phyloP scores from a whole-genome alignment of 2,329 filamentous ascomycete genomes.

The Colletotrichum magnum region DNA sequence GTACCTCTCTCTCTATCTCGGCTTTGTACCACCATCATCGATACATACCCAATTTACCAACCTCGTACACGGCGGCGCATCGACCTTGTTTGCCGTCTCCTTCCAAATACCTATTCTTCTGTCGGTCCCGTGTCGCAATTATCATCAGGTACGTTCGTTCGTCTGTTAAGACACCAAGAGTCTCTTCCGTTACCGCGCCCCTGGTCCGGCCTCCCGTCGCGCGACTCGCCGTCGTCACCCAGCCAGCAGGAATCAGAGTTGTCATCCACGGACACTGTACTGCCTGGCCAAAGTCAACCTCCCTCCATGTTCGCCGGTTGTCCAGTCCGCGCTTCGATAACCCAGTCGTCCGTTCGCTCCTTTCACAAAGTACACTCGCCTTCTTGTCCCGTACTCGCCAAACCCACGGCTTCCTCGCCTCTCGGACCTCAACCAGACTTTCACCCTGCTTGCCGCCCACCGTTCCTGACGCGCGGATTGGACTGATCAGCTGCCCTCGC shows the following conservation, averaged over 20 bases:
- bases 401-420: slow-evolving; percentile 17
- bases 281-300: slow-evolving; percentile 31
- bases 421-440: slow-evolving; percentile 30
- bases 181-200: slow-evolving; percentile 20
- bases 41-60: slow-evolving; percentile 5
- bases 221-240: slow-evolving; percentile 27
- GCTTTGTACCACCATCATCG: slow-evolving; percentile 8
- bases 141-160: slow-evolving; percentile 28
- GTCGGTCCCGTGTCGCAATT: background rate
- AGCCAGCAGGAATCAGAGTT: slow-evolving; percentile 18
- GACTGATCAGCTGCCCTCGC: slow-evolving; percentile 22
- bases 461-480: slow-evolving; percentile 6
- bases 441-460: slow-evolving; percentile 11
- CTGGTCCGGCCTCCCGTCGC: slow-evolving; percentile 10
- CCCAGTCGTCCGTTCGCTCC: slow-evolving; percentile 23
- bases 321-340: slow-evolving; percentile 24
- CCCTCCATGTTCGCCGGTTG: slow-evolving; percentile 31
- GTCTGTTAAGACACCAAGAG: background rate
- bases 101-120: background rate
- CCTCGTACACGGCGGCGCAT: slow-evolving; percentile 9
- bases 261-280: slow-evolving; percentile 30
- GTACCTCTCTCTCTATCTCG: background rate
- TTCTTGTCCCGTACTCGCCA: slow-evolving; percentile 16
- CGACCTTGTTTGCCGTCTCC: slow-evolving; percentile 8
- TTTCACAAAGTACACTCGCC: no score